Base-by-base conservation (phyloP, 306 rosid genomes). In the Prunus davidiana region DNA sequence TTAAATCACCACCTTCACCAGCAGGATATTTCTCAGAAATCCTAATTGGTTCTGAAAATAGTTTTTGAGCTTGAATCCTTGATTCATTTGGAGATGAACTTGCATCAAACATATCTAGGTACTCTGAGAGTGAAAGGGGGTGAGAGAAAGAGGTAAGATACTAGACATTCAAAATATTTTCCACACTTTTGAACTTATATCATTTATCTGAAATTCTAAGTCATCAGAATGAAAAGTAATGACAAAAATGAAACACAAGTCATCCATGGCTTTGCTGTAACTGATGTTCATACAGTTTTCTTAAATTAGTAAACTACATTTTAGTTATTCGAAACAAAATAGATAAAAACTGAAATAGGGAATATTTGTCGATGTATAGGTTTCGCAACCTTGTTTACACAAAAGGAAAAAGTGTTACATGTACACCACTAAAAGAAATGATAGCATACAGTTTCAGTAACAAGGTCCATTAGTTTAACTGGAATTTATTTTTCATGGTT, bases 21-120 rank as follows among this genome's bases (percentile, higher is more conserved):
- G 89, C 93, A 82, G 99, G 97, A 83, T 88, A 95, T 81, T 92
- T 95, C 89, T 89, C 93, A 74, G 91, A 88, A 70, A 95, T 83
- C 79, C 97, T 82, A 52, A 92, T 74, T 64, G 98, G 96, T 85
- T 87, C 83, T 64, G 96, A 91, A 74, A 95, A 95, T 50, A 92
- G 87, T 56, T 83, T 90, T 77, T 95, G 99, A 52, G 79, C 81
- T 78, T 83, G 82, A 73, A 95, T 69, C 77, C 79, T 92, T 67
- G 99, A 95, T 85, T 95, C 97, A 78, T 86, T 84, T 18, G 93
- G 77, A 55, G 95, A 88, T 38, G 90, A 80, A 84, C 91, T 95
- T 69, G 93, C 89, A 81, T 87, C 91, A 70, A 95, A 95, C 86
- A 84, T 78, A 75, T 95, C 88, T 43, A 95, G 86, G 83, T 95